Base-by-base conservation (phyloP, 164 flowering plant genomes). In the Piper betle region DNA sequence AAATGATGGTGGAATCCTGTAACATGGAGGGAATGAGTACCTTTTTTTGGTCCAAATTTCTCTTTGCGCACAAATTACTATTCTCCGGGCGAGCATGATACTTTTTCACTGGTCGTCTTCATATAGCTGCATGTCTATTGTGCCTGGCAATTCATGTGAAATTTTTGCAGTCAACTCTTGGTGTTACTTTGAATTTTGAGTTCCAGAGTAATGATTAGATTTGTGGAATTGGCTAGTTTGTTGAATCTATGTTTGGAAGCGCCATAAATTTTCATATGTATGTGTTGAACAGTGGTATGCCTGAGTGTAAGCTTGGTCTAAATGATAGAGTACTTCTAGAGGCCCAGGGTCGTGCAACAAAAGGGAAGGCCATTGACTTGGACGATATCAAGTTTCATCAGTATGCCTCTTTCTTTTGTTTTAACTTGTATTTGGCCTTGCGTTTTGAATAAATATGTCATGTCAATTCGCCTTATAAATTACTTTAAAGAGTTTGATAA, bases 341-440 rank as follows among this genome's bases (percentile, higher is more conserved):
- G 72, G 99, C 99, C 48, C 97, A 93, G 73, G 97, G 97, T 39
- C 79, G 95, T 61, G 56, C 99, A 52, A 84, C 97, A 18, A 93
- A 93, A 67, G 99, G 99, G 69, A 93, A 93, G 74, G 91, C 99
- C 55, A 93, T 93, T 72, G 97, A 93, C 71, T 79, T 93, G 67
- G 99, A 93, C 69, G 99, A 93, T 67, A 90, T 93, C 66, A 93
- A 90, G 69, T 93, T 93, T 76, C 99, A 93, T 77, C 99, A 93
- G 99, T 93, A 84, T 70, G 88, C 12, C 50, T 43, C 50, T 3
- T n/a, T 43, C 8, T 43, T 43, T 43, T 75, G 55, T 59, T 64
- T 17, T 53, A 57, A 58, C n/a, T n/a, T n/a, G n/a, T n/a, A n/a
- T n/a, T n/a, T n/a, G n/a, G n/a, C n/a, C n/a, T n/a, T n/a, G n/a